Percentiles rank a stretch among this genome's conserved stretches.
Evolutionary conservation across 306 rosid genomes (phyloP).

Genomic region (Malus sieversii): DNA sequence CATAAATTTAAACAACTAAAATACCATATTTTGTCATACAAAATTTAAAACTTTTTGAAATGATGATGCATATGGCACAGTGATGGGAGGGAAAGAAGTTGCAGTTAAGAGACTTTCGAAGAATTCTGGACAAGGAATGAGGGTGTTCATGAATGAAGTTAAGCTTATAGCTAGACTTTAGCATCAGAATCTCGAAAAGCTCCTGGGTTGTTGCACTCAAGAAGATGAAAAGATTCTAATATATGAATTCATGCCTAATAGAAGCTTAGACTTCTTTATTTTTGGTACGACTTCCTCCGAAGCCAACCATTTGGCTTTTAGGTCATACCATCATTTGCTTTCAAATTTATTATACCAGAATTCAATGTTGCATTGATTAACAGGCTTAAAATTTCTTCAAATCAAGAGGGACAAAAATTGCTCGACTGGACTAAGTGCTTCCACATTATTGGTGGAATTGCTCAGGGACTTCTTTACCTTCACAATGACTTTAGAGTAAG

Average conservation of each 20-base stretch:
- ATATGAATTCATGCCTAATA: conserved; percentile 33
- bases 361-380: neutral
- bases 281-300: conserved; percentile 18
- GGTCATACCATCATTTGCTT: neutral
- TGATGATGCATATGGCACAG: neutral
- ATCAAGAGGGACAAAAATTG: neutral
- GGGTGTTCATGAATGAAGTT: conserved; percentile 13
- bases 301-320: neutral
- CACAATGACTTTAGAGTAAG: conserved; percentile 40
- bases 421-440: no score
- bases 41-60: neutral
- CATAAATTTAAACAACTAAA: neutral
- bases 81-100: neutral
- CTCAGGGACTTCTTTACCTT: conserved; percentile 32
- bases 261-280: conserved; percentile 42
- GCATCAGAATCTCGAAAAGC: conserved; percentile 32
- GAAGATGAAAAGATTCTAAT: conserved; percentile 26
- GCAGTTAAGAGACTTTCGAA: neutral
- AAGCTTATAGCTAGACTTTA: conserved; percentile 22
- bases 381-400: neutral
- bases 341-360: neutral
- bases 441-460: conserved; percentile 11
- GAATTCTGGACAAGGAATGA: conserved; percentile 7
- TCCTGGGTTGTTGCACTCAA: conserved; percentile 29
- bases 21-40: neutral